Conservation (phyloP, 225 moss, liverwort and hornwort species). For the Sphagnum contortum region DNA sequence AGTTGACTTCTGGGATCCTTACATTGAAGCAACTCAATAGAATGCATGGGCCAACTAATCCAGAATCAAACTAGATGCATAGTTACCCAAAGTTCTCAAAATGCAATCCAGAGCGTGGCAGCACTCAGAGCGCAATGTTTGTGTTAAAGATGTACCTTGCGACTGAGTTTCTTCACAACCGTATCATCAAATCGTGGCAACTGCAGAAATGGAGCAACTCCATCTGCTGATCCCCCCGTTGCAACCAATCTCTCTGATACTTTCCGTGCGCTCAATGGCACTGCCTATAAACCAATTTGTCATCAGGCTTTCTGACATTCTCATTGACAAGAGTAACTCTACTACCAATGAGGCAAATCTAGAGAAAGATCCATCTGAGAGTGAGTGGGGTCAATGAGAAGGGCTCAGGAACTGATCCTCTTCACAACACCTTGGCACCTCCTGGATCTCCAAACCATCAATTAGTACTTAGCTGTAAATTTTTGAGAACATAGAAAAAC, state of each 20-base stretch:
- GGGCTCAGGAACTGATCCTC: too few species aligned
- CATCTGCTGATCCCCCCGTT: constrained; percentile 48
- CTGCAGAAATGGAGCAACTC: constrained; percentile 86
- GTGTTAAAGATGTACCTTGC: constrained; percentile 39
- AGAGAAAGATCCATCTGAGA: too few species aligned
- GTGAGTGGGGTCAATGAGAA: too few species aligned
- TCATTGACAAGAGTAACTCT: neutral
- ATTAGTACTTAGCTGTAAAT: too few species aligned
- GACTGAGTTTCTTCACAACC: constrained; percentile 80
- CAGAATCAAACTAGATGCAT: too few species aligned
- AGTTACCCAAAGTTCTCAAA: too few species aligned
- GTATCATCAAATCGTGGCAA: constrained; percentile 84
- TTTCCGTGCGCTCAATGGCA: constrained; percentile 95
- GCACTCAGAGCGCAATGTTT: neutral
- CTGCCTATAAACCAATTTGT: constrained; percentile 38
- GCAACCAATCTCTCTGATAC: constrained; percentile 55
- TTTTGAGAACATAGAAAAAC: too few species aligned
- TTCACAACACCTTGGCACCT: too few species aligned
- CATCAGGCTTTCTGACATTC: neutral
- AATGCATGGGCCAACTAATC: too few species aligned
- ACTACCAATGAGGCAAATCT: neutral
- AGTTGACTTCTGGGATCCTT: neutral
- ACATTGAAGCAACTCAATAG: too few species aligned
- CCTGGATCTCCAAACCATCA: too few species aligned
- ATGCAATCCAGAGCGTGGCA: neutral